A percentile compares a stretch with the other conserved stretches of the same genome.
Conservation (phyloP, 1,139 yeast genomes). For the Suhomyces wounanorum region DNA sequence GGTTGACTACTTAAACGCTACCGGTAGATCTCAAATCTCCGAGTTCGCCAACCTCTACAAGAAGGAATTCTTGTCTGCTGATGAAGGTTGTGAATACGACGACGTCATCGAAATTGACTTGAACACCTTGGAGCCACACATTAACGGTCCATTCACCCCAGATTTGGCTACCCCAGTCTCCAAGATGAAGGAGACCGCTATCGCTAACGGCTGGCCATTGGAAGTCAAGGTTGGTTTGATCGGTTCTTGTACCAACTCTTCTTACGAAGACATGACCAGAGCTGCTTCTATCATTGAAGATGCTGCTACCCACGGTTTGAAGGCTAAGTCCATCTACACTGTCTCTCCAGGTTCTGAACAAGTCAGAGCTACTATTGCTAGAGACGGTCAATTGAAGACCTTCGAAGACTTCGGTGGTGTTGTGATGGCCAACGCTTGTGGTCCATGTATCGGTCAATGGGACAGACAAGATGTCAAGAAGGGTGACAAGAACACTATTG, state of each 20-base stretch:
- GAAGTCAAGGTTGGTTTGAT: constrained; percentile 95
- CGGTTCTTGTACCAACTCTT: constrained; percentile 99
- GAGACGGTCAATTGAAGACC: constrained; percentile 92
- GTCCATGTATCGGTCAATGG: constrained; percentile 99
- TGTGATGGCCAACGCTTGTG: constrained; percentile 98
- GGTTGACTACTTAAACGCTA: constrained; percentile 86
- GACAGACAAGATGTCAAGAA: constrained; percentile 95
- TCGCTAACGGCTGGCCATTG: constrained; percentile 88
- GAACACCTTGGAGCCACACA: constrained; percentile 93
- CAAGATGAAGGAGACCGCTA: constrained; percentile 85
- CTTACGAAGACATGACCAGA: constrained; percentile 98
- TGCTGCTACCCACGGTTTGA: constrained; percentile 88
- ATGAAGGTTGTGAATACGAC: constrained; percentile 94
- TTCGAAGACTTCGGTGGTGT: constrained; percentile 93
- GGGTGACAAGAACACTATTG: constrained; percentile 98
- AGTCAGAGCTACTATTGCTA: constrained; percentile 96
- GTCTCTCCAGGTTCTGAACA: constrained; percentile 99
- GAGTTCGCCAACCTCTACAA: constrained; percentile 77
- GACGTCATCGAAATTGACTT: constrained; percentile 94
- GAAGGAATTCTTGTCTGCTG: constrained; percentile 82
- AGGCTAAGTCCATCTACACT: constrained; percentile 86
- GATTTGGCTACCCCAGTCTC: constrained; percentile 98
- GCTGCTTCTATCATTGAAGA: constrained; percentile 92
- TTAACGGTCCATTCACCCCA: constrained; percentile 99
- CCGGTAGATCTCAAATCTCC: constrained; percentile 82